Conservation (phyloP, 768 basidiomycete species). For the Austroboletus eburneus region DNA sequence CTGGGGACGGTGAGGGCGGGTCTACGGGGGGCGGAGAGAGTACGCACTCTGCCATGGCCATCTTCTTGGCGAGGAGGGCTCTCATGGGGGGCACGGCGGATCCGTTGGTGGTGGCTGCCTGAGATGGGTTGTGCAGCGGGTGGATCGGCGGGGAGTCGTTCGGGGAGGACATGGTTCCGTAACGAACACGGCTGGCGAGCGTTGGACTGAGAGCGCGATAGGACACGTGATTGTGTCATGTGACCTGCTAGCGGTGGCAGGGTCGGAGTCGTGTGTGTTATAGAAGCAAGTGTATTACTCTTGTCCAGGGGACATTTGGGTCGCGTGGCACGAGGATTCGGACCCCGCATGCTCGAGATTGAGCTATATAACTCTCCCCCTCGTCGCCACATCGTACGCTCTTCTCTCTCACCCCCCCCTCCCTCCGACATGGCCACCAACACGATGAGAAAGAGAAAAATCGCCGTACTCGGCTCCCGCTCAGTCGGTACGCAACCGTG, state of each 20-base stretch:
- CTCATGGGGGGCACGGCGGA: constrained; percentile 61
- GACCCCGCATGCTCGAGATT: constrained; percentile 27
- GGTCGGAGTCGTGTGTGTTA: constrained; percentile 20
- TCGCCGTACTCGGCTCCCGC: constrained; percentile 82
- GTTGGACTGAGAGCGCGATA: not conserved
- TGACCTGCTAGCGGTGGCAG: constrained; percentile 17
- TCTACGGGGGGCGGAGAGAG: not conserved
- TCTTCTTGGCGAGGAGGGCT: constrained; percentile 88
- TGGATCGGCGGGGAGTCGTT: constrained; percentile 62
- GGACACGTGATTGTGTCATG: constrained; percentile 27
- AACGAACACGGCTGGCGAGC: not conserved
- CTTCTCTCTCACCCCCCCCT: constrained; percentile 14
- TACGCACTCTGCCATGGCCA: constrained; percentile 84
- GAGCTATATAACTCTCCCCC: constrained; percentile 19
- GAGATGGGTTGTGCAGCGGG: constrained; percentile 81
- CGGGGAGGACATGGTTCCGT: constrained; percentile 53
- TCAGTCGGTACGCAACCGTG: constrained; percentile 67
- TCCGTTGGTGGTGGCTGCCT: constrained; percentile 63
- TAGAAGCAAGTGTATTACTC: constrained; percentile 26
- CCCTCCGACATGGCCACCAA: constrained; percentile 29
- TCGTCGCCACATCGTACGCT: constrained; percentile 23
- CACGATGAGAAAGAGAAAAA: constrained; percentile 76
- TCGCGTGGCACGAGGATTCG: too few relatives aligned
- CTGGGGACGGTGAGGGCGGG: constrained; percentile 36
- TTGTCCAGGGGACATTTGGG: too few relatives aligned